phyloP scores from a whole-genome alignment of 1,284 basidiomycete species.

The Caloboletus firmus region DNA sequence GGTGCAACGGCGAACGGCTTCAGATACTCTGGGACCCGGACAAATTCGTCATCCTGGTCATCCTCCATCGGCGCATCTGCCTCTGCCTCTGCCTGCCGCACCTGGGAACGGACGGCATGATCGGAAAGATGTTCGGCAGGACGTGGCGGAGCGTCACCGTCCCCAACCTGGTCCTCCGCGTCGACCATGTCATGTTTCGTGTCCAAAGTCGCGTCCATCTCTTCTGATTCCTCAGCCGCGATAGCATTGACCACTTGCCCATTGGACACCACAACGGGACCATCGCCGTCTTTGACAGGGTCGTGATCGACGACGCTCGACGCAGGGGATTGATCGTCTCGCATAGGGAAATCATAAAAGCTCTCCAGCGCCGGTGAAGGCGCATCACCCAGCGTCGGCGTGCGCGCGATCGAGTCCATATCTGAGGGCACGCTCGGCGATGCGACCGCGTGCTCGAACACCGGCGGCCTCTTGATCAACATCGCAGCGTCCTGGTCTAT shows the following conservation, averaged over 20 bases:
- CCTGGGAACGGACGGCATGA: not conserved
- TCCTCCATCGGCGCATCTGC: slow-evolving; percentile 16
- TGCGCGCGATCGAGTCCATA: slow-evolving; percentile 29
- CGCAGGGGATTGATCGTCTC: slow-evolving; percentile 31
- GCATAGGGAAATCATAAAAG: slow-evolving; percentile 29
- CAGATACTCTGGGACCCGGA: slow-evolving; percentile 57
- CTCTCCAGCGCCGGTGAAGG: slow-evolving; percentile 29
- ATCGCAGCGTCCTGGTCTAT: not conserved
- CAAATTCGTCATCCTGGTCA: slow-evolving; percentile 14
- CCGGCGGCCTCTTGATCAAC: not conserved
- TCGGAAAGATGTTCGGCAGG: not conserved
- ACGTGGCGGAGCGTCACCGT: not conserved
- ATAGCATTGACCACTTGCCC: not conserved
- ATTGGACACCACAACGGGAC: not conserved
- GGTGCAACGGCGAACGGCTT: slow-evolving; percentile 66
- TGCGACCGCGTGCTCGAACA: slow-evolving; percentile 19
- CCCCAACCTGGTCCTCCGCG: not conserved
- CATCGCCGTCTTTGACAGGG: slow-evolving; percentile 13
- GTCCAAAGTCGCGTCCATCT: not conserved
- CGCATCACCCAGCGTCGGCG: slow-evolving; percentile 26
- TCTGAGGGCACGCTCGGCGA: slow-evolving; percentile 31
- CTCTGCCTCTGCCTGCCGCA: slow-evolving; percentile 8
- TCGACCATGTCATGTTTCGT: not conserved
- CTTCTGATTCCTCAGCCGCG: not conserved
- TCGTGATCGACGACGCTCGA: slow-evolving; percentile 35